Evolutionary conservation across 805 yeast species (phyloP).

Genomic region (Candida maesae): DNA sequence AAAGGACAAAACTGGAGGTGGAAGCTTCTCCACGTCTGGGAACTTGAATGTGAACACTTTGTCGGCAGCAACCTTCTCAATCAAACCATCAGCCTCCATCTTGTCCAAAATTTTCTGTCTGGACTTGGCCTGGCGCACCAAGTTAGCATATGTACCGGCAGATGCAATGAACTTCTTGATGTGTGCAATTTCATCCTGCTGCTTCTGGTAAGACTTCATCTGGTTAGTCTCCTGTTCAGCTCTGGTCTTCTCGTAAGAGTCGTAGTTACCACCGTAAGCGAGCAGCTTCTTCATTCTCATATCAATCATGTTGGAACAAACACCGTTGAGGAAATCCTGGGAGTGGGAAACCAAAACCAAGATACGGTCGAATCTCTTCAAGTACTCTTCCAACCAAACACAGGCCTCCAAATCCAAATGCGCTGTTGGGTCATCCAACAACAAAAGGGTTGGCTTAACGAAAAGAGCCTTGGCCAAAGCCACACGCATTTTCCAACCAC

Average conservation of each 20-base stretch:
- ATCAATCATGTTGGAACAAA: slow-evolving; percentile 96
- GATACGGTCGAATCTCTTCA: slow-evolving; percentile 90
- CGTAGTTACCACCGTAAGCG: slow-evolving; percentile 97
- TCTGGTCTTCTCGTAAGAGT: slow-evolving; percentile 93
- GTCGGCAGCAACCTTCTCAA: slow-evolving; percentile 89
- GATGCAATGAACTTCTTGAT: slow-evolving; percentile 98
- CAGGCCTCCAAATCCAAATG: slow-evolving; percentile 99
- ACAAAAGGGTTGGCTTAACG: slow-evolving; percentile 92
- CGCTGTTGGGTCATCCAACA: slow-evolving; percentile 98
- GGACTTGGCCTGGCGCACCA: slow-evolving; percentile 98
- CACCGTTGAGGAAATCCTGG: slow-evolving; percentile 99
- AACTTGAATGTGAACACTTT: slow-evolving; percentile 91
- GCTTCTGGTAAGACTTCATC: slow-evolving; percentile 95
- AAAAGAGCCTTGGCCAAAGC: slow-evolving; percentile 96
- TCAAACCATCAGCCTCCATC: slow-evolving; percentile 99
- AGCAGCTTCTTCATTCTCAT: slow-evolving; percentile 80
- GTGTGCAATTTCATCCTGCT: slow-evolving; percentile 98
- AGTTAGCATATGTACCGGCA: slow-evolving; percentile 99
- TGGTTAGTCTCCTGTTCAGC: slow-evolving; percentile 92
- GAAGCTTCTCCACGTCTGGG: slow-evolving; percentile 93
- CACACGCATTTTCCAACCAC: slow-evolving; percentile 99
- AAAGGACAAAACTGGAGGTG: slow-evolving; percentile 97
- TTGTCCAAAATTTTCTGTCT: slow-evolving; percentile 98
- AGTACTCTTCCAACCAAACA: slow-evolving; percentile 99
- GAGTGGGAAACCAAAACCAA: slow-evolving; percentile 95